Base-by-base conservation (phyloP, 2,329 filamentous ascomycete genomes). In the Cladosporium sp. region DNA sequence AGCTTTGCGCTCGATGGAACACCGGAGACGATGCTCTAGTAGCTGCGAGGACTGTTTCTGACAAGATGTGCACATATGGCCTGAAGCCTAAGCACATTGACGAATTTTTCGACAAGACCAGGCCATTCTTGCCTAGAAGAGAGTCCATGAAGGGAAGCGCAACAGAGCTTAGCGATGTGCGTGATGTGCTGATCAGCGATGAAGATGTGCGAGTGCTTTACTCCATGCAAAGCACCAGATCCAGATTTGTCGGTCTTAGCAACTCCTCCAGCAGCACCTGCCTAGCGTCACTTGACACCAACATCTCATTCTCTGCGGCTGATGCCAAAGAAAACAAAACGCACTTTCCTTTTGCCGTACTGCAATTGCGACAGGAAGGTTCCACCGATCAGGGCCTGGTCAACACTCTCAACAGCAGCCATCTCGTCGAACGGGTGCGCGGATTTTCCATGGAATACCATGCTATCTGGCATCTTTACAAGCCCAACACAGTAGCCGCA, bases 361-460 rank as follows among this genome's bases (percentile, higher is more conserved):
- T 83, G 1, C 74, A 78, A 45, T 70, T 83, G 28, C 74, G 80
- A 25, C 74, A 75, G 53, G 79, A 82, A 66, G 79, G 78, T 3
- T 63, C 64, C 34, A 65, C 68, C 34, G 69, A 70, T 22, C 64
- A 67, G 19, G 67, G 71, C 22, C 66, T 81, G 13, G 68, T 80
- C 20, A 65, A 74, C 48, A 68, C 68, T 4, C 69, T 82, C 20
- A 75, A 81, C 58, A 66, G 70, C 39, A 80, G 75, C 60, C 76
- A 81, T 64, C 64, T 81, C 45, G 77, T 80, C 17, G 79, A 83
- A 62, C 74, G 80, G 32, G 75, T 83, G 9, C 73, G 77, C 34
- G 80, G 79, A 4, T 83, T 83, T 62, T 81, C 80, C 1, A 64
- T 83, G 9, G 78, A 82, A 64, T 75, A 76, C 34, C 79, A 82